Evolutionary conservation across 139 green algal genomes (phyloP).

Genomic region (Axilococcus clingmanii): DNA sequence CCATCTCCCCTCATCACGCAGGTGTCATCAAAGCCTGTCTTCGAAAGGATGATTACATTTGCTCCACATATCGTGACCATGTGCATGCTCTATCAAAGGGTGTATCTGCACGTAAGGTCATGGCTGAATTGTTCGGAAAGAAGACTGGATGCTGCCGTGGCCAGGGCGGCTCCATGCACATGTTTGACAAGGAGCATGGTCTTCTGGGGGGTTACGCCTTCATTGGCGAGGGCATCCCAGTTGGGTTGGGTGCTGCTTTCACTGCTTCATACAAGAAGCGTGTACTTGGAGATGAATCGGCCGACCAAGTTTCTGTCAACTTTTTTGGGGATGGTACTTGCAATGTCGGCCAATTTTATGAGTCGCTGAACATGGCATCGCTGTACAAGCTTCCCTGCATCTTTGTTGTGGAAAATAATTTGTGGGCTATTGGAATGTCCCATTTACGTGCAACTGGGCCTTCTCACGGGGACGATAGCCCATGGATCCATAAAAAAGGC

Average conservation of each 20-base stretch:
- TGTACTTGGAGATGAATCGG: conserved; percentile 68
- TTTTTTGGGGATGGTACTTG: conserved; percentile 92
- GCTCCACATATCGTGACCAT: conserved; percentile 96
- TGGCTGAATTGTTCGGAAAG: conserved; percentile 99
- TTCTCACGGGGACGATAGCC: conserved; percentile 59
- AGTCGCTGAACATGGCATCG: conserved; percentile 95
- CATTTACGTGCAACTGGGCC: conserved; percentile 71
- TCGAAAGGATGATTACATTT: conserved; percentile 80
- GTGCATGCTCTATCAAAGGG: conserved; percentile 93
- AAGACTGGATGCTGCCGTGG: conserved; percentile 88
- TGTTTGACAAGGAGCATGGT: conserved; percentile 83
- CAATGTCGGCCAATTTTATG: conserved; percentile 96
- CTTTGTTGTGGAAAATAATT: conserved; percentile 99
- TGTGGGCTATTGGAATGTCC: conserved; percentile 97
- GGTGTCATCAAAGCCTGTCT: conserved; percentile 49
- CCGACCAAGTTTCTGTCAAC: conserved; percentile 65
- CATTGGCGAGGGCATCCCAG: conserved; percentile 95
- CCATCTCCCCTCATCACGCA: neutral
- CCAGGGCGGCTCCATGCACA: conserved; percentile 97
- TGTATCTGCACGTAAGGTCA: conserved; percentile 73
- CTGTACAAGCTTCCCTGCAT: conserved; percentile 97
- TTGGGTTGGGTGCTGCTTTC: conserved; percentile 92
- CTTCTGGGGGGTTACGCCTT: conserved; percentile 96
- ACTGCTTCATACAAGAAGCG: conserved; percentile 62
- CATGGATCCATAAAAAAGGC: conserved; percentile 97